A percentile compares a stretch with the other conserved stretches of the same genome.
phyloP scores from a whole-genome alignment of 2,329 filamentous ascomycete species.

The Fusarium torreyae region DNA sequence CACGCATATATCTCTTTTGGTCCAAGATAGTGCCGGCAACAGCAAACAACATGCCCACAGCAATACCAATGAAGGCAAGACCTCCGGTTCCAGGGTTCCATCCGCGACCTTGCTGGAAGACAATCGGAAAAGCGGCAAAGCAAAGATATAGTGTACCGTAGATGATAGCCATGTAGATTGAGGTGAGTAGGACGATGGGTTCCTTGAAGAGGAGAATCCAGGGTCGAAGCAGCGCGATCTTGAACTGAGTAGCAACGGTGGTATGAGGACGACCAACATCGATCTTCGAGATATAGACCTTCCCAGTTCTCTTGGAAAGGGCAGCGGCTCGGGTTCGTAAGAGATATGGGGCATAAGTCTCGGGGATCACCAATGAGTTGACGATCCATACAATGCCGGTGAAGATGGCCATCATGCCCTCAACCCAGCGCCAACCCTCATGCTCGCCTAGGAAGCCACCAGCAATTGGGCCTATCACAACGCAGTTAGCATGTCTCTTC shows the following conservation, averaged over 20 bases:
- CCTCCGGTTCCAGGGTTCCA: constrained; percentile 73
- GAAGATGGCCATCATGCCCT: constrained; percentile 74
- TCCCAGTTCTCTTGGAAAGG: constrained; percentile 67
- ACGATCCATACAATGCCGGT: constrained; percentile 71
- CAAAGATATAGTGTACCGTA: constrained; percentile 70
- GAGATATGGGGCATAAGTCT: constrained; percentile 73
- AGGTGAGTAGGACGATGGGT: constrained; percentile 75
- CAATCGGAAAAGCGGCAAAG: constrained; percentile 71
- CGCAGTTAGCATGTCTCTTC: background rate
- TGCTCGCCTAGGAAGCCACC: constrained; percentile 74
- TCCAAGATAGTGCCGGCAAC: constrained; percentile 67
- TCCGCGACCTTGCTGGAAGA: constrained; percentile 71
- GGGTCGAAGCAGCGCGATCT: constrained; percentile 71
- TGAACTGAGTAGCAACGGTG: constrained; percentile 65
- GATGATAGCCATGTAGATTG: constrained; percentile 74
- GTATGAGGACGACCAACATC: constrained; percentile 61
- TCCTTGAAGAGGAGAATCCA: constrained; percentile 77
- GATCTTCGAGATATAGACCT: constrained; percentile 67
- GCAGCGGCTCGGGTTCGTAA: constrained; percentile 66
- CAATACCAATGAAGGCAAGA: constrained; percentile 75
- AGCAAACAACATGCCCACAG: constrained; percentile 73
- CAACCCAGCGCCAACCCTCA: constrained; percentile 76
- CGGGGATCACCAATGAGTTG: constrained; percentile 66
- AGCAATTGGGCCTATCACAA: constrained; percentile 67
- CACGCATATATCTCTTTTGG: constrained; percentile 67